These are phyloP conservation scores for Xylariaceae sp. DNA, from an alignment of 2,329 filamentous ascomycete genomes.

Conservation along the genomic window DNA sequence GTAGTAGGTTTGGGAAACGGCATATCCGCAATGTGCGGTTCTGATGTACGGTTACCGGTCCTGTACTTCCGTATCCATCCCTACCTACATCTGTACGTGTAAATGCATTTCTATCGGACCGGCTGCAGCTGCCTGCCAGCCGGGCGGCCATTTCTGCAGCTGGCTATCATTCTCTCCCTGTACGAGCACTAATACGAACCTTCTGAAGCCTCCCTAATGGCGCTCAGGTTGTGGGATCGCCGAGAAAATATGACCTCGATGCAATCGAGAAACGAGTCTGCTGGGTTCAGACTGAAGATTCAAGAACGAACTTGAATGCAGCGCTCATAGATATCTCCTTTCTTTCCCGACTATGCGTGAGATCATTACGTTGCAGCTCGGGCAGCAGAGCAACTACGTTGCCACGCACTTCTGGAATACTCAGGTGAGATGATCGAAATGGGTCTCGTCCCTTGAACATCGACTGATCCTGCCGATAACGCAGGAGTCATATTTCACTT, in stretches of 20 bases:
- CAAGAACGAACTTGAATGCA: neutral
- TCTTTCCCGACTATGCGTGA: slow-evolving; percentile 67
- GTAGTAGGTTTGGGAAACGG: too few relatives aligned
- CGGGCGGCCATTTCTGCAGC: too few relatives aligned
- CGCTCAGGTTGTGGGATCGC: neutral
- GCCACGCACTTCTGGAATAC: slow-evolving; percentile 98
- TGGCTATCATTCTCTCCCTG: too few relatives aligned
- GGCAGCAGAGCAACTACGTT: slow-evolving; percentile 86
- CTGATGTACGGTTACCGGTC: too few relatives aligned
- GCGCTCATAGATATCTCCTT: neutral
- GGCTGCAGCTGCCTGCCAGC: too few relatives aligned
- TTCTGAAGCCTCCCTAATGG: too few relatives aligned
- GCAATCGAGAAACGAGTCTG: neutral
- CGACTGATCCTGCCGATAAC: neutral
- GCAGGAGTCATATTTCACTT: slow-evolving; percentile 97
- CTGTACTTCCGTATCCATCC: too few relatives aligned
- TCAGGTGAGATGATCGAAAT: slow-evolving; percentile 52
- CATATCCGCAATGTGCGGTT: too few relatives aligned
- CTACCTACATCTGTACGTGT: too few relatives aligned
- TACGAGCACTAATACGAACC: too few relatives aligned
- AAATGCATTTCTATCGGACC: too few relatives aligned
- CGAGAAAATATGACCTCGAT: neutral
- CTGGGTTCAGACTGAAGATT: neutral
- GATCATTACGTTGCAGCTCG: slow-evolving; percentile 89
- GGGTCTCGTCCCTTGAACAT: neutral